Conservation (phyloP, 2,329 filamentous ascomycete genomes). For the Phaeophleospora eucalypticola region DNA sequence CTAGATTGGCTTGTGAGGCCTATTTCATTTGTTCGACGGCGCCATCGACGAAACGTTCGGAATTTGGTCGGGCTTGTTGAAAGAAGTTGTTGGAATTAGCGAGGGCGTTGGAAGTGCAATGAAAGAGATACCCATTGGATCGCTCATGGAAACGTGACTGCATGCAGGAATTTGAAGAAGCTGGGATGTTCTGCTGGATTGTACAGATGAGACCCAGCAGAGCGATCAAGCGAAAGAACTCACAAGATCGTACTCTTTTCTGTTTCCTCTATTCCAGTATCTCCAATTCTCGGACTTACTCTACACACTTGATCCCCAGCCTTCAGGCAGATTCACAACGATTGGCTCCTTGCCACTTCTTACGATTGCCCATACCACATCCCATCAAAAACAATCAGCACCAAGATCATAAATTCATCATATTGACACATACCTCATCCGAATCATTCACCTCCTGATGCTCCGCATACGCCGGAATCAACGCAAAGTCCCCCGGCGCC, state of each 20-base stretch:
- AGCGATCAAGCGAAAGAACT: too few relatives aligned
- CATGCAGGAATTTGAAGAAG: too few relatives aligned
- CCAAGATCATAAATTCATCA: too few relatives aligned
- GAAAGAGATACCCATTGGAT: too few relatives aligned
- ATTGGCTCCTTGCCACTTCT: slow-evolving; percentile 34
- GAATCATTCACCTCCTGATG: slow-evolving; percentile 67
- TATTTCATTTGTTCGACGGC: not conserved
- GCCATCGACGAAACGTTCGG: too few relatives aligned
- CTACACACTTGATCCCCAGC: slow-evolving; percentile 19
- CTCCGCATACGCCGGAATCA: slow-evolving; percentile 66
- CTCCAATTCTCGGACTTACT: not conserved
- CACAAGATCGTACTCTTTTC: not conserved
- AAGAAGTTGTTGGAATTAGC: not conserved
- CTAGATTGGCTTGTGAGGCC: not conserved
- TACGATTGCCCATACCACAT: slow-evolving; percentile 63
- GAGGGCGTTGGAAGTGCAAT: too few relatives aligned
- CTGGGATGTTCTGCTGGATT: too few relatives aligned
- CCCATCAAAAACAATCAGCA: slow-evolving; percentile 24
- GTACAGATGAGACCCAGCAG: too few relatives aligned
- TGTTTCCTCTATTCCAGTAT: too few relatives aligned
- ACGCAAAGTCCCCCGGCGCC: slow-evolving; percentile 62
- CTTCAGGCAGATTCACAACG: slow-evolving; percentile 16
- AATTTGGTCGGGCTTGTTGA: too few relatives aligned
- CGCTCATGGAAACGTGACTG: too few relatives aligned
- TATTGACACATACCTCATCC: slow-evolving; percentile 43